Conservation (phyloP, 2,329 filamentous ascomycete species). For the Colletotrichum ledebouriae region DNA sequence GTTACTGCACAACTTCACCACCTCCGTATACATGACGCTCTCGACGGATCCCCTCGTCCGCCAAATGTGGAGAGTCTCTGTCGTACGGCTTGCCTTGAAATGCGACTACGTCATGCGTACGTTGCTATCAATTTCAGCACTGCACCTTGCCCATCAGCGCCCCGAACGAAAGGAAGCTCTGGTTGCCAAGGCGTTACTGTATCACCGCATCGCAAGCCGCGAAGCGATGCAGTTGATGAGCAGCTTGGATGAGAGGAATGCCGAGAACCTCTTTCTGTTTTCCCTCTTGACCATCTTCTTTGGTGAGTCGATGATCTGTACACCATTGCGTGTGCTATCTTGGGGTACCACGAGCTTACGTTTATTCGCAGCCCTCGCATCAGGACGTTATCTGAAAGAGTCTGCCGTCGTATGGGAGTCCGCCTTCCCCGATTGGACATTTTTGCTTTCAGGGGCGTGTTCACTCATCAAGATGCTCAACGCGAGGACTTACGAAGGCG, state of each 20-base stretch:
- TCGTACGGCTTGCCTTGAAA: conserved; percentile 60
- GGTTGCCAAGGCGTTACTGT: conserved; percentile 43
- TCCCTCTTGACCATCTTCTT: conserved; percentile 52
- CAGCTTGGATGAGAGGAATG: conserved; percentile 42
- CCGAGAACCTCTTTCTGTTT: conserved; percentile 47
- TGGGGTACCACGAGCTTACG: neutral
- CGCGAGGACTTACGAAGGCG: conserved; percentile 35
- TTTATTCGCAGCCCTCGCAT: conserved; percentile 44
- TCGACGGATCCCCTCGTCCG: conserved; percentile 56
- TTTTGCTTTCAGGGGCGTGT: conserved; percentile 48
- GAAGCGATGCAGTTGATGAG: conserved; percentile 43
- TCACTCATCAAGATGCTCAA: conserved; percentile 46
- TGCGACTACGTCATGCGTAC: conserved; percentile 64
- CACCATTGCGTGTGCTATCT: neutral
- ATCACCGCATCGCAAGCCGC: conserved; percentile 38
- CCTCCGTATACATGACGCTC: conserved; percentile 62
- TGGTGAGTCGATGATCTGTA: conserved; percentile 39
- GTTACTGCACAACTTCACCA: conserved; percentile 66
- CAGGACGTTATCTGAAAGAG: conserved; percentile 48
- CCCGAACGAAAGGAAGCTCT: conserved; percentile 55
- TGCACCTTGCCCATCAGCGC: conserved; percentile 61
- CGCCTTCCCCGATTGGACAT: conserved; percentile 50
- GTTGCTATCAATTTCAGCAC: conserved; percentile 62
- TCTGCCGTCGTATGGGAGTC: conserved; percentile 48
- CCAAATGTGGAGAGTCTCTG: conserved; percentile 61